These are phyloP conservation scores for Cnidoscolus chayamansa DNA, from an alignment of 441 rosid species.

Conservation along the genomic window DNA sequence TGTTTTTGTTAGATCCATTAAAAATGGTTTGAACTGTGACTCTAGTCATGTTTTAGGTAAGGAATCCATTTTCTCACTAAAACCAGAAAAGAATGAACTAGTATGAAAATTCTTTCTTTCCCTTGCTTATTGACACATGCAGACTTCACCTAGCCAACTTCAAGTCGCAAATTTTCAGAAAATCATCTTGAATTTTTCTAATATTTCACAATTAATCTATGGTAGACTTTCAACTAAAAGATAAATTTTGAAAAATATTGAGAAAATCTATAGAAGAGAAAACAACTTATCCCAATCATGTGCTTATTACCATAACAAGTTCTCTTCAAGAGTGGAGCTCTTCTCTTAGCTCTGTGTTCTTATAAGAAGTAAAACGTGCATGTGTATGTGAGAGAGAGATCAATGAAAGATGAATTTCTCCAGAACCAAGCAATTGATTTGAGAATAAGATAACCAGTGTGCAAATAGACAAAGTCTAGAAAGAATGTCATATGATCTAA, in stretches of 20 bases:
- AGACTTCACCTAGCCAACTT: not conserved
- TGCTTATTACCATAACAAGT: not conserved
- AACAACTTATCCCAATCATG: not conserved
- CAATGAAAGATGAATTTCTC: not conserved
- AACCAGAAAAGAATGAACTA: not conserved
- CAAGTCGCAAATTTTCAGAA: not conserved
- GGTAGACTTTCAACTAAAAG: no score
- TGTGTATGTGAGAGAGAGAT: not conserved
- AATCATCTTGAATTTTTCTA: not conserved
- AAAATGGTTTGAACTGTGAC: not conserved
- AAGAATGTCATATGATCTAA: slow-evolving; percentile 2
- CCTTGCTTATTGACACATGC: not conserved
- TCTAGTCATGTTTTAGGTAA: not conserved
- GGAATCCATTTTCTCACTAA: slow-evolving; percentile 7
- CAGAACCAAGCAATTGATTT: not conserved
- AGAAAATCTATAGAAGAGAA: not conserved
- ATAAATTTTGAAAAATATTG: not conserved
- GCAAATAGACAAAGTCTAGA: not conserved
- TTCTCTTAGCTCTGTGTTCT: not conserved
- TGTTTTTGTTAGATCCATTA: not conserved
- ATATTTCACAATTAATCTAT: not conserved
- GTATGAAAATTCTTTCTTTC: not conserved
- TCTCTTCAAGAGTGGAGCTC: not conserved
- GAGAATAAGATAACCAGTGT: not conserved
- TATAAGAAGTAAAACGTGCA: not conserved